phyloP scores from a whole-genome alignment of 169 alveolate genomes.

The Plasmodium gaboni region DNA sequence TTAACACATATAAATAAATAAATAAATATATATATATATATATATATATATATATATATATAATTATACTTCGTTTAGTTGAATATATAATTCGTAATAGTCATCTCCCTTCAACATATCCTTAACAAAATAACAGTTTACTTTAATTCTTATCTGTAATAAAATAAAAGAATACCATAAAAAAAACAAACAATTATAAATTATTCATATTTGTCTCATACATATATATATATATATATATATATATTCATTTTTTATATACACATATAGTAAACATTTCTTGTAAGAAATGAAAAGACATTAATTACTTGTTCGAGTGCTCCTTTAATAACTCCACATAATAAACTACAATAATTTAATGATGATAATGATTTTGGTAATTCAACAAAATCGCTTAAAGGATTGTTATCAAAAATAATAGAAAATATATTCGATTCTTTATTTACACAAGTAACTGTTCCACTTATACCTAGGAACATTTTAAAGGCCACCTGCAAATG shows the following conservation, averaged over 20 bases:
- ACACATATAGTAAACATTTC: too few species aligned
- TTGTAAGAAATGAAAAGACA: too few species aligned
- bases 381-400: conserved; percentile 87
- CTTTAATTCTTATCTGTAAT: conserved; percentile 83
- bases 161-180: not conserved
- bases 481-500: conserved; percentile 82
- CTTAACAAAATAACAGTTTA: conserved; percentile 85
- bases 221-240: not conserved
- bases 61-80: conserved; percentile 80
- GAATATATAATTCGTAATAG: conserved; percentile 81
- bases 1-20: not conserved
- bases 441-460: conserved; percentile 80
- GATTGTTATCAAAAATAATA: conserved; percentile 83
- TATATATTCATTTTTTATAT: not conserved
- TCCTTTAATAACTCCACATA: conserved; percentile 86
- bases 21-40: not conserved
- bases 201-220: not conserved
- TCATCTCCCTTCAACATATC: conserved; percentile 87
- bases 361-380: conserved; percentile 81
- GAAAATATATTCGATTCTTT: conserved; percentile 80
- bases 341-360: conserved; percentile 82
- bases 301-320: conserved; percentile 85
- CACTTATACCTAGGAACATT: conserved; percentile 87
- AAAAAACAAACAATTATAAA: not conserved
- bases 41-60: not conserved